Evolutionary conservation across 75 land plant species (phyloP).

Genomic region (Cryptomeria japonica): DNA sequence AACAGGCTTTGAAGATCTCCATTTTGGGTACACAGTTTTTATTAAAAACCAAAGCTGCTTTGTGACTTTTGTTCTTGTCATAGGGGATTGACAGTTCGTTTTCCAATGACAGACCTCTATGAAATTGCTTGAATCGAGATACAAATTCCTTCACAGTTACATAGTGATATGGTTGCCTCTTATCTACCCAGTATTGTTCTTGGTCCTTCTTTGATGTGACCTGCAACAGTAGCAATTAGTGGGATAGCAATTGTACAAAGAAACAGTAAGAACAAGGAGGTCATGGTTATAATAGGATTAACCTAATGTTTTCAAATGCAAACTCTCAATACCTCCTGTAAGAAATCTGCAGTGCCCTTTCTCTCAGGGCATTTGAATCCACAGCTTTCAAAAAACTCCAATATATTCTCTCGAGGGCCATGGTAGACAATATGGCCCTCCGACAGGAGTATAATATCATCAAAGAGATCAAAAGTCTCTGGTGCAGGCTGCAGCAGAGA

Average conservation of each 20-base stretch:
- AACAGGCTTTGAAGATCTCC: constrained; percentile 70
- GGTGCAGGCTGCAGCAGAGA: constrained; percentile 94
- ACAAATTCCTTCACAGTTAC: constrained; percentile 74
- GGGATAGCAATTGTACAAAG: neutral
- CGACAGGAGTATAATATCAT: constrained; percentile 71
- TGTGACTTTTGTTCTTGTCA: constrained; percentile 57
- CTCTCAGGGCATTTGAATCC: constrained; percentile 80
- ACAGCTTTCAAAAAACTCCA: constrained; percentile 78
- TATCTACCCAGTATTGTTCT: constrained; percentile 86
- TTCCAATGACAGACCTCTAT: constrained; percentile 51
- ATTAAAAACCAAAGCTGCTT: constrained; percentile 64
- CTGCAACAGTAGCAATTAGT: constrained; percentile 23
- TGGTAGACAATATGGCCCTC: constrained; percentile 85
- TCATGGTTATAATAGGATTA: neutral
- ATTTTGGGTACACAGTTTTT: constrained; percentile 52
- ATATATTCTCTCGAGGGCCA: constrained; percentile 66
- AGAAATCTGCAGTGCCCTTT: constrained; percentile 80
- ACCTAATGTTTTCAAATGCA: neutral
- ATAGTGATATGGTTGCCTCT: constrained; percentile 59
- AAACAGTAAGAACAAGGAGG: neutral
- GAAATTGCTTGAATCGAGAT: constrained; percentile 56
- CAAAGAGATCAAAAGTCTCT: constrained; percentile 88
- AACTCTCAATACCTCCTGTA: constrained; percentile 65
- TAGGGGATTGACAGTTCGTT: constrained; percentile 66
- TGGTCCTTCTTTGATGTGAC: constrained; percentile 93